phyloP scores from a whole-genome alignment of 2,329 filamentous ascomycete species.

The Talaromyces albobiverticillius region DNA sequence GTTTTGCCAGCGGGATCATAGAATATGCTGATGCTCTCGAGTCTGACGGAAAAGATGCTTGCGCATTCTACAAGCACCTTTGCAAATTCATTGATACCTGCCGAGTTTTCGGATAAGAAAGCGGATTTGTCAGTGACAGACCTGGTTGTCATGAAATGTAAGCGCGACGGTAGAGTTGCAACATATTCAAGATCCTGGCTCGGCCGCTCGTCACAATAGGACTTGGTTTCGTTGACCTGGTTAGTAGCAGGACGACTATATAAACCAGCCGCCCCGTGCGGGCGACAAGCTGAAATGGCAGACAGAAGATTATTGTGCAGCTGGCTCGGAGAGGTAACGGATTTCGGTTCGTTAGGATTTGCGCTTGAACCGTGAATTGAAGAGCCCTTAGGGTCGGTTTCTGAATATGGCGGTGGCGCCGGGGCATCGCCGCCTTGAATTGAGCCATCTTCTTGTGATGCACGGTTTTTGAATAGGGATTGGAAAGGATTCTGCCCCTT shows the following conservation, averaged over 20 bases:
- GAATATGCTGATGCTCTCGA: slow-evolving; percentile 76
- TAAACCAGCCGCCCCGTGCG: slow-evolving; percentile 70
- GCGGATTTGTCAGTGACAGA: slow-evolving; percentile 48
- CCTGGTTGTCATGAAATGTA: slow-evolving; percentile 70
- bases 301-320: slow-evolving; percentile 59
- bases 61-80: slow-evolving; percentile 66
- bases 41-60: slow-evolving; percentile 68
- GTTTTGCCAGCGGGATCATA: slow-evolving; percentile 75
- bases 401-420: slow-evolving; percentile 42
- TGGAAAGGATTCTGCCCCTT: slow-evolving; percentile 17
- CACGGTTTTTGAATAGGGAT: slow-evolving; percentile 30
- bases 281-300: slow-evolving; percentile 73
- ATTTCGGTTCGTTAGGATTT: slow-evolving; percentile 30
- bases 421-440: slow-evolving; percentile 16
- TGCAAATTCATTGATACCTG: slow-evolving; percentile 67
- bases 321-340: slow-evolving; percentile 37
- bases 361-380: slow-evolving; percentile 15
- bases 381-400: slow-evolving; percentile 30
- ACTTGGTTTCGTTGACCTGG: slow-evolving; percentile 74
- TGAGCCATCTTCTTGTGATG: slow-evolving; percentile 20
- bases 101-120: slow-evolving; percentile 63
- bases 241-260: slow-evolving; percentile 70
- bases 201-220: slow-evolving; percentile 78
- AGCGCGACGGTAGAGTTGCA: slow-evolving; percentile 66
- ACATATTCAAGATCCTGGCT: slow-evolving; percentile 70